Evolutionary conservation across 2,329 filamentous ascomycete genomes (phyloP), one percentile per base, ranked within the genome.

Genomic region (Epichloe coenophiala): DNA sequence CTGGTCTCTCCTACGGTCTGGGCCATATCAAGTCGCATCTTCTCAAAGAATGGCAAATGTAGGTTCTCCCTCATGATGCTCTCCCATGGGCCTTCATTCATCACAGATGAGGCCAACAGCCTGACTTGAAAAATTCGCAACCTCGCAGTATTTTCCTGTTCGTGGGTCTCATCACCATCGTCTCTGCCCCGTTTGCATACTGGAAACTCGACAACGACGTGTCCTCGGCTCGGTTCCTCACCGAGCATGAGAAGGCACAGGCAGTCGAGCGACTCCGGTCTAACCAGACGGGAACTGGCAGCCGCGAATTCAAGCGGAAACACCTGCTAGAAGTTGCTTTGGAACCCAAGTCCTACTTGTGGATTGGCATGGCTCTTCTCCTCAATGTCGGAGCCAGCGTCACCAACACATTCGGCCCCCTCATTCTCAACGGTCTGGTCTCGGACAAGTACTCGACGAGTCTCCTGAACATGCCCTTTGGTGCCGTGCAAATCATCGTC

Each of bases 211-310:
- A 82, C 60, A 75, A 76, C 59, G 78, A 81, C 55, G 73, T 83
- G 17, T 61, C 71, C 0, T 74, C 74, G 0, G 75, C 75, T 0
- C 69, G 74, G 13, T 78, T 76, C 51, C 59, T 93, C 27, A 83
- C 70, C 7, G 75, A 83, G 48, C 72, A 79, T 44, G 86, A 91
- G 56, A 78, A 80, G 12, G 62, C 80, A 0, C 72, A 88, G 41
- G 84, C 83, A 0, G 70, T 89, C 27, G 86, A 88, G 55, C 75
- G 86, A 0, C 78, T 91, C 5, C 74, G 85, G 0, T 73, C 80
- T 21, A 91, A 91, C 58, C 80, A 88, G 61, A 86, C 86, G 53
- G 86, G 86, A 0, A 81, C 86, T 15, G 83, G 82, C 2, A 84
- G 80, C 54, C 80, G 81, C 55, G 74, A 84, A 54, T 86, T 83